A percentile compares a stretch with the other conserved stretches of the same genome.
phyloP scores from a whole-genome alignment of 768 basidiomycete genomes.

The Mycena latifolia region DNA sequence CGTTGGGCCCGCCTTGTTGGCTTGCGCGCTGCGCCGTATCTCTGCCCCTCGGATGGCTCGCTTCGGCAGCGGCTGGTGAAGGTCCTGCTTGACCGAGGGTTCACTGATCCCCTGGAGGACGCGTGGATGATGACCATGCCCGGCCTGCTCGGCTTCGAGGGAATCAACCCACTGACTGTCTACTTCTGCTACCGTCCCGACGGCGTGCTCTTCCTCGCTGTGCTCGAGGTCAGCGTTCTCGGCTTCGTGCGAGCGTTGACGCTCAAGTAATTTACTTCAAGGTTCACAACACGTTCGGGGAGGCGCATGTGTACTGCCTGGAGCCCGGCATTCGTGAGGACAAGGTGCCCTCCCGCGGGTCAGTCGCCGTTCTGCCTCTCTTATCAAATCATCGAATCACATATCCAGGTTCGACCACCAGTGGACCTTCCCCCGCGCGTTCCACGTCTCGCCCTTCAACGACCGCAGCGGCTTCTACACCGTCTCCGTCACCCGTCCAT shows the following conservation, averaged over 20 bases:
- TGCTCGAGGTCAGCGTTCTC: conserved; percentile 65
- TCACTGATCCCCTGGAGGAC: conserved; percentile 51
- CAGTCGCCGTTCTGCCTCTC: conserved; percentile 17
- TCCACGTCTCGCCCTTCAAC: conserved; percentile 86
- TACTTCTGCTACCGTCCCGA: conserved; percentile 69
- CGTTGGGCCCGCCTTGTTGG: conserved; percentile 58
- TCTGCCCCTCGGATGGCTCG: conserved; percentile 44
- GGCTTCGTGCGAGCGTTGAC: not conserved
- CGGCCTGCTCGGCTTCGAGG: conserved; percentile 72
- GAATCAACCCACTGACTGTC: conserved; percentile 78
- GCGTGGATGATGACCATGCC: conserved; percentile 86
- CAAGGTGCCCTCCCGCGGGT: conserved; percentile 44
- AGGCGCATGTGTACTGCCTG: conserved; percentile 72
- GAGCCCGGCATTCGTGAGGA: conserved; percentile 62
- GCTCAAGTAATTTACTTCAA: conserved; percentile 37
- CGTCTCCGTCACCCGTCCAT: conserved; percentile 64
- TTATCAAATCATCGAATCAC: too few species aligned
- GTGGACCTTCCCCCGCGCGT: conserved; percentile 76
- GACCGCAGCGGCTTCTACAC: conserved; percentile 76
- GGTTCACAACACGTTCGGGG: conserved; percentile 83
- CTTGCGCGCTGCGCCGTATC: conserved; percentile 59
- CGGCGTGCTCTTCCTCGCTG: conserved; percentile 51
- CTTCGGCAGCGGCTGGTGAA: conserved; percentile 57
- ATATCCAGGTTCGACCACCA: conserved; percentile 63
- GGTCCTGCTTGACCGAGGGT: conserved; percentile 48